Evolutionary conservation across 768 basidiomycete species (phyloP).

Genomic region (Phanerodontia chrysosporium): DNA sequence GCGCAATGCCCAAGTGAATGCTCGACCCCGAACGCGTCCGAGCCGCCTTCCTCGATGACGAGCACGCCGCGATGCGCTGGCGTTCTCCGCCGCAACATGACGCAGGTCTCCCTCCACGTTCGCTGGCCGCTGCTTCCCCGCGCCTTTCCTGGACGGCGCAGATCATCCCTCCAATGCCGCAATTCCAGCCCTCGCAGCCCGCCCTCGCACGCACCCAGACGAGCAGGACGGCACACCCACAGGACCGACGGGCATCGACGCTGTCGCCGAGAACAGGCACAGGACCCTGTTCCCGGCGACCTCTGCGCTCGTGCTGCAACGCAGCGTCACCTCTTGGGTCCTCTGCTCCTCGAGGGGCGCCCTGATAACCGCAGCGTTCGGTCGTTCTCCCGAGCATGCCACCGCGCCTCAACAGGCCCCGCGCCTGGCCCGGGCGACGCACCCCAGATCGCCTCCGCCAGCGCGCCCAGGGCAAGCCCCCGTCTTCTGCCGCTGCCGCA

Average conservation of each 20-base stretch:
- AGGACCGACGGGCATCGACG: too few relatives aligned
- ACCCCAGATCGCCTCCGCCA: not conserved
- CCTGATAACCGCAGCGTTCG: not conserved
- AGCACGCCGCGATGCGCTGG: not conserved
- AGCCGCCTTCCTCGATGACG: not conserved
- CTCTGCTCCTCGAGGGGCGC: too few relatives aligned
- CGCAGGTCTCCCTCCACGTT: constrained; percentile 10
- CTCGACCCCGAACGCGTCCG: not conserved
- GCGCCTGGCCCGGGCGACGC: not conserved
- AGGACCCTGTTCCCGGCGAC: too few relatives aligned
- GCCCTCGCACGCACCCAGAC: not conserved
- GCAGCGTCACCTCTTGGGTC: too few relatives aligned
- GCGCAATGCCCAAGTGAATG: too few relatives aligned
- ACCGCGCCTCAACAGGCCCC: not conserved
- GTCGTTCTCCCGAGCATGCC: not conserved
- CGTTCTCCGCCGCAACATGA: constrained; percentile 1
- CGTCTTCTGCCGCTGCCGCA: not conserved
- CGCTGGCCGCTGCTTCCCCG: not conserved
- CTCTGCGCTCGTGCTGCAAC: too few relatives aligned
- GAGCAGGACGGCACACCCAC: too few relatives aligned
- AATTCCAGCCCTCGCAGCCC: not conserved
- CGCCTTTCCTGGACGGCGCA: not conserved
- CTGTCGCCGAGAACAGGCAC: too few relatives aligned
- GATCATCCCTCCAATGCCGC: not conserved
- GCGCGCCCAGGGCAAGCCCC: not conserved